Base-by-base conservation (phyloP, 768 basidiomycete genomes). In the Lentinula detonsa region DNA sequence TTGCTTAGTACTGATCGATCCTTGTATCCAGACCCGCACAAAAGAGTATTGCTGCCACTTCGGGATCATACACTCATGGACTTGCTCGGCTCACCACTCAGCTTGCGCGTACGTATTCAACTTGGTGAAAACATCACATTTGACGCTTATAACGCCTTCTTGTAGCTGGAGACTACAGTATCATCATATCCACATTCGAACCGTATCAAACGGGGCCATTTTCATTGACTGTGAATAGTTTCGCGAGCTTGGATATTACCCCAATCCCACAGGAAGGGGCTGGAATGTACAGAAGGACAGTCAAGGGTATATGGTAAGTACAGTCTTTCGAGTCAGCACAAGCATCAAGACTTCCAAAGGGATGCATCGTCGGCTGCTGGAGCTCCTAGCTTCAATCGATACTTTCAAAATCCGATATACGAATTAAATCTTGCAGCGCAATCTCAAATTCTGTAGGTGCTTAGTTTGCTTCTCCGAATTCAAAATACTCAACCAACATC, bases 111-210 rank as follows among this genome's bases (percentile, higher is more conserved):
- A 66, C 65, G 74, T 70, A 34, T 11, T 46, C 31, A 49, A 45
- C 43, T 48, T 23, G 28, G 23, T 28, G 28, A 28, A 28, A 28
- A 51, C 34, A 53, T 16, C 52, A 34, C 15, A n/a, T 28, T 50
- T 21, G 48, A 45, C 13, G 33, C 28, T 42, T 4, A 42, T 48
- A 54, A 51, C 21, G 13, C 31, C 58, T 59, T 15, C 33, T 56
- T 66, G 4, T 65, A 91, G 90, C 80, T 55, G 95, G 93, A 0
- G 81, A 86, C 53, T 97, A 94, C 66, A 93, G 88, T 0, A 63
- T 97, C 23, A 79, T 94, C n/a, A 77, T 91, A 7, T 98, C 96
- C 0, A 80, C 91, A 0, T 97, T 95, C 69, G 87, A 91, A 62
- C 87, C 93, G 1, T 75, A 74, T 11, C 83, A 90, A 60, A 76